Base-by-base conservation (phyloP, 768 basidiomycete species). In the Coprinopsis sp. region DNA sequence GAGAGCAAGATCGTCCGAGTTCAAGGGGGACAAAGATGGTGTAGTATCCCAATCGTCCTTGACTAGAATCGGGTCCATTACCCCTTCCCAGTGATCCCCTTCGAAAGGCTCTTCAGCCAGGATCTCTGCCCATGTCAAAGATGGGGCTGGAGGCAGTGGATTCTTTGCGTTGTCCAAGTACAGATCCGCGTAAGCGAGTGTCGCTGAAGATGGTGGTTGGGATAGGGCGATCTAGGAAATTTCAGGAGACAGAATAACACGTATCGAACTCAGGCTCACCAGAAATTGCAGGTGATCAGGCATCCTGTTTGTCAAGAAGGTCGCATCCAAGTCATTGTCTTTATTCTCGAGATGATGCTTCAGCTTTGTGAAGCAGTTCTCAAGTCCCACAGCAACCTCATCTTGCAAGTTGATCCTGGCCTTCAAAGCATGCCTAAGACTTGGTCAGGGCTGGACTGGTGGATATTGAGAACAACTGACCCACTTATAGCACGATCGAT, bases 1-100 rank as follows among this genome's bases (percentile, higher is more conserved):
- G 18, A 76, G 60, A 16, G 74, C 73, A 12, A 77, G 58, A 37
- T 76, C 77, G 37, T 78, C 79, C 2, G 78, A 80, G 54, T 71
- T 73, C 51, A 81, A 70, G 6, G 84, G 79, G 1, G 85, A 87
- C 29, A 87, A 71, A 1, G 84, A 85, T 0, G 82, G 79, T 1
- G 81, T 78, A 58, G 77, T 86, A 53, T 77, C 79, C 50, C 67
- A 73, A 30, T 75, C 77, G 33, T 64, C 65, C 36, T 73, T 71
- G 59, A 31, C 28, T 28, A 71, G 69, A 27, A 69, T 64, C 38
- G 71, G 66, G 12, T 54, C 48, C 6, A 54, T 28, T n/a, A 77
- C 77, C 1, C 85, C 85, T 57, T 87, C 77, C 88, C 88, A 91
- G 56, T 91, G 89, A 51, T 91, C 81, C 13, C 86, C 90, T 62